Percentiles rank a stretch among this genome's conserved stretches.
phyloP scores from a whole-genome alignment of 495 filamentous ascomycete genomes.

The Cenococcum geophilum region DNA sequence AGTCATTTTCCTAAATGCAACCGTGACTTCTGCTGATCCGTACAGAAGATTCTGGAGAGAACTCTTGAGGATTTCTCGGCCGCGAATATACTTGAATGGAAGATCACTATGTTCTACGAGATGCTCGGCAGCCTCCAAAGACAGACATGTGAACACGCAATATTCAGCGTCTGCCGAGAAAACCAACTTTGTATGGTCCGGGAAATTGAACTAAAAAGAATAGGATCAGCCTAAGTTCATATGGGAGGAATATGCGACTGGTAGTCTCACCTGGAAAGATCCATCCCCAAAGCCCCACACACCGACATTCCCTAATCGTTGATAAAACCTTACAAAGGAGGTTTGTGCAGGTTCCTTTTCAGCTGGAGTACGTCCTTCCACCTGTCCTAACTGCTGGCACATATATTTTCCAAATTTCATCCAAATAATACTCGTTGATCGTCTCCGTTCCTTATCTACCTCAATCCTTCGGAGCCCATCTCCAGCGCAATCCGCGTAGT shows the following conservation, averaged over 20 bases:
- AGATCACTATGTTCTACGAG: conserved; percentile 58
- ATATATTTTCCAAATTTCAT: conserved; percentile 95
- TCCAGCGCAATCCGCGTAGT: conserved; percentile 64
- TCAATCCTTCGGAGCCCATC: conserved; percentile 53
- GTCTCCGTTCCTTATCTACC: conserved; percentile 52
- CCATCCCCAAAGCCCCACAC: conserved; percentile 88
- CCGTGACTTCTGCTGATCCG: conserved; percentile 37
- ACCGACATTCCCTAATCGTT: conserved; percentile 78
- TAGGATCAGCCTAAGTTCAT: conserved; percentile 11
- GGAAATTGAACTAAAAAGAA: conserved; percentile 75
- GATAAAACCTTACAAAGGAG: conserved; percentile 77
- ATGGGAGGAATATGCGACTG: background rate
- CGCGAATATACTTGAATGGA: conserved; percentile 58
- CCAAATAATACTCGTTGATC: conserved; percentile 72
- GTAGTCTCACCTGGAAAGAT: conserved; percentile 60
- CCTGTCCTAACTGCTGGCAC: conserved; percentile 54
- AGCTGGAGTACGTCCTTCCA: conserved; percentile 42
- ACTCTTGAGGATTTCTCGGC: conserved; percentile 54
- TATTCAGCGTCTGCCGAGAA: conserved; percentile 67
- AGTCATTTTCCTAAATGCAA: conserved; percentile 54
- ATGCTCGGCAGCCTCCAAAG: conserved; percentile 57
- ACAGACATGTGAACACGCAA: conserved; percentile 81
- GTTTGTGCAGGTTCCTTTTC: conserved; percentile 31
- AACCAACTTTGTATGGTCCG: conserved; percentile 91
- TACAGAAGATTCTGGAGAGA: conserved; percentile 48